Percentiles rank a stretch among this genome's conserved stretches.
phyloP scores from a whole-genome alignment of 1,284 basidiomycete genomes.

The Ceratobasidium sp. region DNA sequence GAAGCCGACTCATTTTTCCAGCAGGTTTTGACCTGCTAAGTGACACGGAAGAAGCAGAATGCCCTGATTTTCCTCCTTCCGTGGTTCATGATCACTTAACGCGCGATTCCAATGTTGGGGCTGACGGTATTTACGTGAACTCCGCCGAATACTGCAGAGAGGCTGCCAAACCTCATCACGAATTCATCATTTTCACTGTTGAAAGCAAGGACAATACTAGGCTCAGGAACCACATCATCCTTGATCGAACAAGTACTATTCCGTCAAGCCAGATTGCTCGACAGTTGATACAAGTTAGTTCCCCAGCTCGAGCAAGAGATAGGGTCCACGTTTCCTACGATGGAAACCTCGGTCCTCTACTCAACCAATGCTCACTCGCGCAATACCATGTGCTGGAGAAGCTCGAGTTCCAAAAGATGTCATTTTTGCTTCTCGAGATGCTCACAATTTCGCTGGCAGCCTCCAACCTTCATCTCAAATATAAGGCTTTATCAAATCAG shows the following conservation, averaged over 20 bases:
- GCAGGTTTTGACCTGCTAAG: no score
- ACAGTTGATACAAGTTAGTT: not conserved
- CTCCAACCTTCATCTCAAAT: not conserved
- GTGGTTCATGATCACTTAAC: no score
- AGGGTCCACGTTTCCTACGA: not conserved
- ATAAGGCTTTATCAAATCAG: not conserved
- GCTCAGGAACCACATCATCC: not conserved
- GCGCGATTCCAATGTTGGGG: no score
- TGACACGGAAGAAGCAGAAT: no score
- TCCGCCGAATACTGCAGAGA: not conserved
- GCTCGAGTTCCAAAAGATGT: not conserved
- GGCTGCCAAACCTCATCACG: not conserved
- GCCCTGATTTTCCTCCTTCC: no score
- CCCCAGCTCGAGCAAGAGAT: not conserved
- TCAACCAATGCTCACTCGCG: not conserved
- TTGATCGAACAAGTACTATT: constrained; percentile 12
- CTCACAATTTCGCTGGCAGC: not conserved
- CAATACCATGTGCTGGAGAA: not conserved
- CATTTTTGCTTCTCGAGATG: not conserved
- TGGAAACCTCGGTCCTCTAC: not conserved
- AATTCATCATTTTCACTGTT: constrained; percentile 30
- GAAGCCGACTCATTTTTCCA: no score
- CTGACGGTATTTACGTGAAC: no score
- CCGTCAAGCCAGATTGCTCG: not conserved
- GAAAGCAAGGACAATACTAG: not conserved